Conservation (phyloP, 225 moss, liverwort and hornwort species). For the Antitrichia curtipendula region DNA sequence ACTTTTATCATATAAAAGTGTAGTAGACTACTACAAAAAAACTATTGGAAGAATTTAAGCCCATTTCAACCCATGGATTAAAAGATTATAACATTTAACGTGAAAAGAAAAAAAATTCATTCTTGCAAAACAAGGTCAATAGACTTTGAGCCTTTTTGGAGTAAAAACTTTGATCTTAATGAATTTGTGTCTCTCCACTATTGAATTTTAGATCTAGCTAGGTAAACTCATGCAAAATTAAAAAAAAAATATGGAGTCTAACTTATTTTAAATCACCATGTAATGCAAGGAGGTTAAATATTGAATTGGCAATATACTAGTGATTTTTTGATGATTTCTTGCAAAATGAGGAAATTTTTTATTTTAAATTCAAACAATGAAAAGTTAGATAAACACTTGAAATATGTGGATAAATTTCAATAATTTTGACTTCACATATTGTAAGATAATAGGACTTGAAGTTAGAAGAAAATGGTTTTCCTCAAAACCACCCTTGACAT, state of each 20-base stretch:
- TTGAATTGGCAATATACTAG: neutral
- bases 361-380: neutral
- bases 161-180: too few relatives aligned
- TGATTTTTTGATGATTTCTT: neutral
- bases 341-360: too few relatives aligned
- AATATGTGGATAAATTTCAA: neutral
- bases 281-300: neutral
- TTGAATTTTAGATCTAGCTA: neutral
- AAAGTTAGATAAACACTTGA: neutral
- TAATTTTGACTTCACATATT: neutral
- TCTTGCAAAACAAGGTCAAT: too few relatives aligned
- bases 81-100: neutral
- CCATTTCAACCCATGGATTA: accelerated
- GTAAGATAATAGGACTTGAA: neutral
- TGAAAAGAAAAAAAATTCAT: neutral
- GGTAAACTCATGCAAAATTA: neutral
- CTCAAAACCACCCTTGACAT: accelerated
- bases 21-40: neutral
- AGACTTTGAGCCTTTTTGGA: too few relatives aligned
- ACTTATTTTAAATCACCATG: neutral
- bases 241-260: neutral
- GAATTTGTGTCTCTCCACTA: accelerated
- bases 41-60: accelerated
- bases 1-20: neutral
- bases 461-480: neutral